These are phyloP conservation scores for Fusarium haematococcum DNA, from an alignment of 2,329 filamentous ascomycete genomes.

Conservation along the genomic window DNA sequence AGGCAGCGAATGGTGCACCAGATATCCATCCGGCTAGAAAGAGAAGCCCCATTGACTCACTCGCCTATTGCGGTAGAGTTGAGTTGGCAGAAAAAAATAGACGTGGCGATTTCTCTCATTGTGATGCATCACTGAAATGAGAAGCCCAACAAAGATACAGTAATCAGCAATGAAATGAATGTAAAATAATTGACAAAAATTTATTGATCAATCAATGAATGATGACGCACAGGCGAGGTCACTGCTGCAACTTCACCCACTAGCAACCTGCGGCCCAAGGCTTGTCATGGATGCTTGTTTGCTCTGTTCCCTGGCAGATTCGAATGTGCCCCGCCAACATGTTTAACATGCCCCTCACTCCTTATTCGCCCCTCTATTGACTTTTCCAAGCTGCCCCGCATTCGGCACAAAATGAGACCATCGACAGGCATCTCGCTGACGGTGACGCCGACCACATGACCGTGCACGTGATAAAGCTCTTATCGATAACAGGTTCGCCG, in stretches of 20 bases:
- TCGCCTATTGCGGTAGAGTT: constrained; percentile 30
- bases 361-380: constrained; percentile 40
- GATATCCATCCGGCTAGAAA: constrained; percentile 27
- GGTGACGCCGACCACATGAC: constrained; percentile 33
- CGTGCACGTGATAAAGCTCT: constrained; percentile 33
- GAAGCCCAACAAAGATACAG: constrained; percentile 11
- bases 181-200: constrained; percentile 6
- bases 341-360: constrained; percentile 40
- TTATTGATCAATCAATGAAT: constrained; percentile 10
- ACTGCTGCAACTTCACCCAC: constrained; percentile 35
- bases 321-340: constrained; percentile 38
- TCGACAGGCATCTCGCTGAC: not conserved
- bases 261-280: constrained; percentile 27
- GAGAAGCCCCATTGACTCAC: constrained; percentile 32
- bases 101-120: constrained; percentile 36
- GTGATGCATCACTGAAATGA: constrained; percentile 17
- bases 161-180: constrained; percentile 9
- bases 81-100: constrained; percentile 29
- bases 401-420: constrained; percentile 10
- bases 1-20: constrained; percentile 19
- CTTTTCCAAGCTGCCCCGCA: constrained; percentile 39
- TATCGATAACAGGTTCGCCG: constrained; percentile 38
- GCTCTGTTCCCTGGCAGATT: constrained; percentile 20
- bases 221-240: constrained; percentile 38
- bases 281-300: constrained; percentile 37